Evolutionary conservation across 805 yeast species (phyloP).

Genomic region (Candida tammaniensis): DNA sequence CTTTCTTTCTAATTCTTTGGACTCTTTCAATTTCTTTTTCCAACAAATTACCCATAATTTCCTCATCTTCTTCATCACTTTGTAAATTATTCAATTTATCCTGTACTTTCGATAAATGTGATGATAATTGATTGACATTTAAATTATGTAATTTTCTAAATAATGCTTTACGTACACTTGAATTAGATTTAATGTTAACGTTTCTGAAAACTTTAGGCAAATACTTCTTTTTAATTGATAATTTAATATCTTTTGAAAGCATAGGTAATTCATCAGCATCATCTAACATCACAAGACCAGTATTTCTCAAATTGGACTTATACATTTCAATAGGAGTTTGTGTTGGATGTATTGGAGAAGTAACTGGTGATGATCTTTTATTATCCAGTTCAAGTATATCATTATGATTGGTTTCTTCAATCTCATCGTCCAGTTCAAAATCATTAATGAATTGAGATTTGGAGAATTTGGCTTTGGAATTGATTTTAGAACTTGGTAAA

Average conservation of each 20-base stretch:
- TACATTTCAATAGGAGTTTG: constrained; percentile 33
- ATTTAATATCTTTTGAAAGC: constrained; percentile 11
- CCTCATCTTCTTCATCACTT: constrained; percentile 42
- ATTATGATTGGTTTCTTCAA: constrained; percentile 1
- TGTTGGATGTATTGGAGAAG: constrained; percentile 12
- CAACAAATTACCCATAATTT: constrained; percentile 42
- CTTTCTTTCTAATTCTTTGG: constrained; percentile 42
- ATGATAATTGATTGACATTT: constrained; percentile 43
- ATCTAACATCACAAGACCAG: constrained; percentile 13
- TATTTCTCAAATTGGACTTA: constrained; percentile 29
- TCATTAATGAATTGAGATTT: constrained; percentile 31
- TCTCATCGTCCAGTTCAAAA: constrained; percentile 23
- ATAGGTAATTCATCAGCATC: constrained; percentile 7
- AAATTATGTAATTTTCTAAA: constrained; percentile 9
- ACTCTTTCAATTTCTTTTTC: constrained; percentile 52
- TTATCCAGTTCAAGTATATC: constrained; percentile 2
- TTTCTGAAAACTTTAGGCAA: constrained; percentile 2
- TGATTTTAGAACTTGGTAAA: constrained; percentile 4
- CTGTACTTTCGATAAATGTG: too few species aligned
- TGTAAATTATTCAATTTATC: constrained; percentile 16
- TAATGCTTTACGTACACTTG: constrained; percentile 4
- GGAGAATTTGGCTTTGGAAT: constrained; percentile 30
- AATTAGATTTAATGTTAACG: too few species aligned
- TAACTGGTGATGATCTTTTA: constrained; percentile 6
- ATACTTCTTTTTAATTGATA: constrained; percentile 10